Evolutionary conservation across 106 monocot genomes (phyloP), one percentile per base, ranked within the genome.

Genomic region (Gastrodia elata): DNA sequence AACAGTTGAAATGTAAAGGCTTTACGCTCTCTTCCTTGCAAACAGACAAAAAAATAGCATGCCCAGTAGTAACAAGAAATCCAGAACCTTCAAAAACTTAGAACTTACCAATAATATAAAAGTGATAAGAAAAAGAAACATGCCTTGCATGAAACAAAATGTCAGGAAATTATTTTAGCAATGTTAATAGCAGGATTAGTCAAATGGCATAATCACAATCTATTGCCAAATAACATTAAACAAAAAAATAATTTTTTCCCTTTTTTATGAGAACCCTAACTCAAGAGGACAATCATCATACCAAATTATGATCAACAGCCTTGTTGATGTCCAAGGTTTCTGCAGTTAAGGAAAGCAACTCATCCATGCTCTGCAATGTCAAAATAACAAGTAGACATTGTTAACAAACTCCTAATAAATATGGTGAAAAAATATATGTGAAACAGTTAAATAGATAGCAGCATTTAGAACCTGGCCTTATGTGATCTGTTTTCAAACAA

Each of bases 331-430:
- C 78, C 39, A 78, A 6, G 27, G 69, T 43, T 75, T 68, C 76
- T 40, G 38, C 65, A 75, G 87, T 87, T 49, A 83, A 27, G 35
- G 48, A 72, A 76, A 87, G 55, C 72, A 91, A 55, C 33, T 87
- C 76, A 27, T 87, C 85, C 87, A 91, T 79, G 70, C 82, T 85
- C 87, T 91, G 64, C 61, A 81, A 39, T 74, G 39, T 46, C 27
- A 33, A 75, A 76, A 67, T 32, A 61, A 61, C 32, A 61, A 61
- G 30, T 13, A 61, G 32, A 27, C 32, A 32, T 18, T 55, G 58
- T 32, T 59, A 46, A 72, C 40, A 30, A 80, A 40, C 36, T 64
- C 42, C 22, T 59, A 4, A 77, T 65, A 41, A 70, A 30, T 11
- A 58, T 7, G 57, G 26, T 58, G 14, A n/a, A 61, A 61, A 13